phyloP scores from a whole-genome alignment of 805 yeast species.

The Saccharomyces paradoxus region DNA sequence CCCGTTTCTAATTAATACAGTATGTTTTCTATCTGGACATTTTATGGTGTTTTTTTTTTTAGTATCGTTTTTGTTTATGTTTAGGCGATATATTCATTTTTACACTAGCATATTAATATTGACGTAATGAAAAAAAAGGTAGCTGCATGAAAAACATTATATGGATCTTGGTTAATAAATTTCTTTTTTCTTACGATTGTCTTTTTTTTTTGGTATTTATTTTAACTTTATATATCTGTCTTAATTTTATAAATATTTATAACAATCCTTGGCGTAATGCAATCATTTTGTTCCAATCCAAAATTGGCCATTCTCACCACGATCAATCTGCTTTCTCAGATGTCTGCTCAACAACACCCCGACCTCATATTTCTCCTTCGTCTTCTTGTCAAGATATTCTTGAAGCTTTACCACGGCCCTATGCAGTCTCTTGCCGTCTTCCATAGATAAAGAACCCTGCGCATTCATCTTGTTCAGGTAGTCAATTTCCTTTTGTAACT shows the following conservation, averaged over 20 bases:
- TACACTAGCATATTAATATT: no score
- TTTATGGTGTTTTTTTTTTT: not conserved
- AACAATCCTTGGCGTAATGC: not conserved
- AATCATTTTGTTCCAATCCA: slow-evolving; percentile 27
- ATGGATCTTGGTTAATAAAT: not conserved
- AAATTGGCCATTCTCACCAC: slow-evolving; percentile 35
- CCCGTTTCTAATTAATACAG: not conserved
- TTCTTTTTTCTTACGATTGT: not conserved
- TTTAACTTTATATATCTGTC: not conserved
- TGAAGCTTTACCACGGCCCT: slow-evolving; percentile 33
- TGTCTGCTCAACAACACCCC: slow-evolving; percentile 36
- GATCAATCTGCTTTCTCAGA: slow-evolving; percentile 34
- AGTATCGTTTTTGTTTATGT: not conserved
- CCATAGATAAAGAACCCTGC: slow-evolving; percentile 32
- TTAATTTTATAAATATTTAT: not conserved
- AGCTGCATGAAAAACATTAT: not conserved
- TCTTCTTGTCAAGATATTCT: slow-evolving; percentile 34
- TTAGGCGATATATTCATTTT: not conserved
- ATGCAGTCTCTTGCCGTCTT: slow-evolving; percentile 33
- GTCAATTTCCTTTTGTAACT: slow-evolving; percentile 33
- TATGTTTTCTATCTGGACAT: not conserved
- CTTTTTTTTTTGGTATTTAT: not conserved
- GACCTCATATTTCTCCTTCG: slow-evolving; percentile 37
- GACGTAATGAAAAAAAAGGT: no score
- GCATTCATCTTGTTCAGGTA: slow-evolving; percentile 31